Evolutionary conservation across 2,329 filamentous ascomycete genomes (phyloP).

Genomic region (Lomentospora prolificans): DNA sequence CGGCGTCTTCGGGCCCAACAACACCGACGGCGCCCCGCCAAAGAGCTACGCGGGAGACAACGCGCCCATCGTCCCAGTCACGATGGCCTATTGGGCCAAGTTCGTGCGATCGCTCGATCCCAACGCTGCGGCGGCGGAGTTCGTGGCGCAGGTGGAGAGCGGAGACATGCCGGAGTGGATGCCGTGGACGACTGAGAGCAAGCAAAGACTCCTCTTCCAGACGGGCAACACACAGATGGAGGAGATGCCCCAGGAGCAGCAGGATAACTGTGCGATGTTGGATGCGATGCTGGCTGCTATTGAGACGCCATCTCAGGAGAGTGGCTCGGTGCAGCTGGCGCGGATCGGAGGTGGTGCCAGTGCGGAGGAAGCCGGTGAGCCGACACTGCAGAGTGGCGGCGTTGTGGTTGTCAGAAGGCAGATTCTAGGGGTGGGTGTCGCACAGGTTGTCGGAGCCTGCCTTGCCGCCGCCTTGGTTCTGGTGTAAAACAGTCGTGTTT

Average conservation of each 20-base stretch:
- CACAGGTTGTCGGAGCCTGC: background rate
- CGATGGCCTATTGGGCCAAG: slow-evolving; percentile 65
- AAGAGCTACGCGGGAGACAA: slow-evolving; percentile 48
- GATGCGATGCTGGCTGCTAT: slow-evolving; percentile 16
- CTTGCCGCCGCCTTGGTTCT: background rate
- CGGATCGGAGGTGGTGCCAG: background rate
- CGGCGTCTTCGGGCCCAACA: slow-evolving; percentile 57
- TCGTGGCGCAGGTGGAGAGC: slow-evolving; percentile 23
- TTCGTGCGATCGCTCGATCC: slow-evolving; percentile 61
- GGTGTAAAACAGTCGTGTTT: background rate
- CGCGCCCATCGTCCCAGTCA: slow-evolving; percentile 43
- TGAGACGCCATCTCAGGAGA: slow-evolving; percentile 12
- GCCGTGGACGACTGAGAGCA: slow-evolving; percentile 24
- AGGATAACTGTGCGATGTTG: slow-evolving; percentile 16
- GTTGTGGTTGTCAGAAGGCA: background rate
- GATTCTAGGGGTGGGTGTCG: background rate
- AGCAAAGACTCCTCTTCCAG: slow-evolving; percentile 29
- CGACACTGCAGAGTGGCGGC: background rate
- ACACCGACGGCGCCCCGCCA: slow-evolving; percentile 38
- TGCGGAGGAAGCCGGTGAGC: background rate
- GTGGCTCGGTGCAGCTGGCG: slow-evolving; percentile 13
- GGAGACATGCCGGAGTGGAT: slow-evolving; percentile 41
- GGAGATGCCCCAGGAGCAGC: slow-evolving; percentile 19
- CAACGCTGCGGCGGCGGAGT: slow-evolving; percentile 28
- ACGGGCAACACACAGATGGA: slow-evolving; percentile 32